These are phyloP conservation scores for Dichomitus squalens DNA, from an alignment of 1,284 basidiomycete species.

Conservation along the genomic window DNA sequence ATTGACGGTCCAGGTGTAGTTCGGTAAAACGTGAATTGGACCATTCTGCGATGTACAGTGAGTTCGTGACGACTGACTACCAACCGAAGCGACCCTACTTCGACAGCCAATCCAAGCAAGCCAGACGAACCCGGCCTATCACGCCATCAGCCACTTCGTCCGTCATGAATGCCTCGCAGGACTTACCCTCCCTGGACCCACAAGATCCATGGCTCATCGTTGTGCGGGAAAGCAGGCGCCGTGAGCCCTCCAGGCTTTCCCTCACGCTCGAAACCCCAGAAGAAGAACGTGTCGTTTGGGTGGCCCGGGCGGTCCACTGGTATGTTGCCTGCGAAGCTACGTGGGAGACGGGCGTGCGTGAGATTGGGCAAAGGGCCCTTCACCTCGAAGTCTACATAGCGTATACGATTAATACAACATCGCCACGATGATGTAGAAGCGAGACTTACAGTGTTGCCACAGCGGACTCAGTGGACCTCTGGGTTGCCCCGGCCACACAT, in stretches of 20 bases:
- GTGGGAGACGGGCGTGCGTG: constrained; percentile 49
- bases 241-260: constrained; percentile 55
- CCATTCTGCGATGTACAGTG: constrained; percentile 53
- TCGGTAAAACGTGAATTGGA: constrained; percentile 54
- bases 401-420: too few species aligned
- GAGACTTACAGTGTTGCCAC: constrained; percentile 35
- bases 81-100: constrained; percentile 41
- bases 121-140: constrained; percentile 72
- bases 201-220: constrained; percentile 66
- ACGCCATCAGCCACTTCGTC: neutral
- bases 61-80: neutral
- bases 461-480: constrained; percentile 27
- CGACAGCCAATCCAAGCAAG: constrained; percentile 62
- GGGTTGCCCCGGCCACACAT: constrained; percentile 26
- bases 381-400: constrained; percentile 27
- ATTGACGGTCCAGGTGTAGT: constrained; percentile 53
- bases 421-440: neutral
- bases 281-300: constrained; percentile 73
- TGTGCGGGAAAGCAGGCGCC: constrained; percentile 36
- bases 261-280: constrained; percentile 59
- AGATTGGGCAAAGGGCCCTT: constrained; percentile 54
- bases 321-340: constrained; percentile 69
- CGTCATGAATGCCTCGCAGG: too few species aligned
- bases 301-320: constrained; percentile 61
- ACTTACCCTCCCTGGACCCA: constrained; percentile 74